phyloP scores from a whole-genome alignment of 148 eudicot species.

The Diospyros kaki region DNA sequence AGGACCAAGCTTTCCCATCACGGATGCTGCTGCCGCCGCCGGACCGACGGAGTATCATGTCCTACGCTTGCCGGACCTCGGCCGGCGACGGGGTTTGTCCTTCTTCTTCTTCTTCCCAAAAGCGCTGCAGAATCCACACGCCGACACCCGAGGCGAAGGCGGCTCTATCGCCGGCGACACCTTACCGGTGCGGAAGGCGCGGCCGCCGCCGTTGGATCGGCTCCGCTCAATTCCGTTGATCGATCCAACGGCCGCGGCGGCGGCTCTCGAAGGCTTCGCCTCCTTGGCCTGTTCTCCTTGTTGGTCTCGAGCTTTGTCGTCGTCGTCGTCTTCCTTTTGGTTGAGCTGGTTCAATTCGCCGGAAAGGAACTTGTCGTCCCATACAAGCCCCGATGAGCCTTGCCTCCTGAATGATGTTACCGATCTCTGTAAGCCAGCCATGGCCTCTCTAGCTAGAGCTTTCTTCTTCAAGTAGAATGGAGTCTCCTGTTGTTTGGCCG shows the following conservation, averaged over 20 bases:
- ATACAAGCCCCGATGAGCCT: slow-evolving; percentile 62
- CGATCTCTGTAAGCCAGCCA: slow-evolving; percentile 53
- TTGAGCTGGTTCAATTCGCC: slow-evolving; percentile 16
- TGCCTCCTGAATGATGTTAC: slow-evolving; percentile 55
- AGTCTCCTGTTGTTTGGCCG: not conserved
- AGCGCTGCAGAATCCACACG: slow-evolving; percentile 44
- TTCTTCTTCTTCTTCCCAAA: slow-evolving; percentile 22
- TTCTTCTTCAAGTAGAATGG: not conserved
- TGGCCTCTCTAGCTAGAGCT: slow-evolving; percentile 12
- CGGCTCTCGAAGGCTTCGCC: not conserved
- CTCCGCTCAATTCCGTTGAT: slow-evolving; percentile 33
- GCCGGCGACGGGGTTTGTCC: slow-evolving; percentile 23
- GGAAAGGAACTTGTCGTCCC: slow-evolving; percentile 41
- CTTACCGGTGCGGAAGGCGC: slow-evolving; percentile 35
- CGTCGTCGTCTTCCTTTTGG: not conserved
- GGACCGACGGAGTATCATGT: slow-evolving; percentile 1
- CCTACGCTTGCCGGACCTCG: slow-evolving; percentile 34
- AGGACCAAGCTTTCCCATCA: not conserved
- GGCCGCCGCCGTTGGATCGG: slow-evolving; percentile 42
- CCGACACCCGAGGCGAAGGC: slow-evolving; percentile 54
- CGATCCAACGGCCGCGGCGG: slow-evolving; percentile 10
- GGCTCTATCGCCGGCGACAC: slow-evolving; percentile 51
- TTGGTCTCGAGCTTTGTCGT: not conserved
- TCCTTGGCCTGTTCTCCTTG: slow-evolving; percentile 13
- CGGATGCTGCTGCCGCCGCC: not conserved